Conservation (phyloP, 2,329 filamentous ascomycete species). For the Phaeophleospora eucalypticola region DNA sequence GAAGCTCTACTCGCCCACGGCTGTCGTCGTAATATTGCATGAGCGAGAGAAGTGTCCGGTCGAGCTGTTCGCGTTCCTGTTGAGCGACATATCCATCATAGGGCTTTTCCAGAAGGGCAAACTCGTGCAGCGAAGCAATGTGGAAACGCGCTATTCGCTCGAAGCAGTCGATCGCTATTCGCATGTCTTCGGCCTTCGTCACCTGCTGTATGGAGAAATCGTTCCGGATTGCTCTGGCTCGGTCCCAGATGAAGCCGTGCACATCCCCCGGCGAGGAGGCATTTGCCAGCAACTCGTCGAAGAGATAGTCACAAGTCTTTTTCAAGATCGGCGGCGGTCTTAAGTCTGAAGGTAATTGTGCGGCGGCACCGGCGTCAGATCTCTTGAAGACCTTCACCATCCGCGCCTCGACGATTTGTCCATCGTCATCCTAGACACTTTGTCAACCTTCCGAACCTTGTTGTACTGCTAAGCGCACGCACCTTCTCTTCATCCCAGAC, state of each 20-base stretch:
- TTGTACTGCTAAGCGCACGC: constrained; percentile 22
- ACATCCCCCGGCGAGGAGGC: constrained; percentile 48
- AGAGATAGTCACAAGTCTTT: constrained; percentile 43
- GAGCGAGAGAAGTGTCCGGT: constrained; percentile 58
- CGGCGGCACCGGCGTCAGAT: constrained; percentile 59
- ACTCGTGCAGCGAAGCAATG: constrained; percentile 58
- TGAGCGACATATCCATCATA: constrained; percentile 51
- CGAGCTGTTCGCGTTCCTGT: constrained; percentile 62
- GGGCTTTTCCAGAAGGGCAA: constrained; percentile 49
- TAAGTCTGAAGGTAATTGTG: constrained; percentile 61
- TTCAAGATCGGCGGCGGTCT: constrained; percentile 50
- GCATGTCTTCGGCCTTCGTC: constrained; percentile 53
- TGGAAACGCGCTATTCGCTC: constrained; percentile 63
- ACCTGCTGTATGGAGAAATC: constrained; percentile 62
- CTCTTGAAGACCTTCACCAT: constrained; percentile 64
- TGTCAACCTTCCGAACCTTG: constrained; percentile 20
- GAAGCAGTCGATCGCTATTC: constrained; percentile 56
- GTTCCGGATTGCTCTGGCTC: constrained; percentile 60
- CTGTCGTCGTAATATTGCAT: constrained; percentile 59
- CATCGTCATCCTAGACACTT: constrained; percentile 35
- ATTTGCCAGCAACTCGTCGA: constrained; percentile 48
- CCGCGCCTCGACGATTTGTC: constrained; percentile 40
- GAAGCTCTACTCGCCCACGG: constrained; percentile 45
- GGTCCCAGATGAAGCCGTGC: constrained; percentile 63
- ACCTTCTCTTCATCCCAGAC: constrained; percentile 59